Evolutionary conservation across 1,139 yeast species (phyloP).

Genomic region (Sugiyamaella pinicola): DNA sequence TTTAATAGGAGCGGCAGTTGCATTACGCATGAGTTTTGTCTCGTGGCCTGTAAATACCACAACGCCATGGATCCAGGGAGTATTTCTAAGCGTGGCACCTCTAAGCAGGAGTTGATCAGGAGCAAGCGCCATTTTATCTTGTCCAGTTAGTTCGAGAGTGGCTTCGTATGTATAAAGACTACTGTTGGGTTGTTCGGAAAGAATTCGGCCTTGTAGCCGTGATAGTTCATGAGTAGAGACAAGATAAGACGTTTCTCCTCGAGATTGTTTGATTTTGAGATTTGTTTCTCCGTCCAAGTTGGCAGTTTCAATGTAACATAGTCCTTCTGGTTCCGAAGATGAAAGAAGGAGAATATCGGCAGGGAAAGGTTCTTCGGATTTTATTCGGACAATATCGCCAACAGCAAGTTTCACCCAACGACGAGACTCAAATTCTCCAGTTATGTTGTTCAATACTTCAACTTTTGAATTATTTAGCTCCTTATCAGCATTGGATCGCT

Average conservation of each 20-base stretch:
- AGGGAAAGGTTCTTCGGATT: slow-evolving; percentile 89
- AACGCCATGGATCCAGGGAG: slow-evolving; percentile 93
- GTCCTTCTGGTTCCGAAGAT: slow-evolving; percentile 97
- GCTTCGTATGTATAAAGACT: slow-evolving; percentile 96
- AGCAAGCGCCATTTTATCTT: slow-evolving; percentile 61
- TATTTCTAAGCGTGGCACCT: slow-evolving; percentile 94
- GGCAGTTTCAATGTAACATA: slow-evolving; percentile 96
- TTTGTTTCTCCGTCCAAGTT: slow-evolving; percentile 98
- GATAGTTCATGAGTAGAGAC: slow-evolving; percentile 69
- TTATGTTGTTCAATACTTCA: slow-evolving; percentile 62
- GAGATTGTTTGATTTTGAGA: slow-evolving; percentile 88
- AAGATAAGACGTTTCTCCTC: slow-evolving; percentile 71
- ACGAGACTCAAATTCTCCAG: slow-evolving; percentile 61
- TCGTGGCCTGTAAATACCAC: slow-evolving; percentile 98
- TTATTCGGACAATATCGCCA: slow-evolving; percentile 86
- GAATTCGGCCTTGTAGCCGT: slow-evolving; percentile 55
- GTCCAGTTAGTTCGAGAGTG: slow-evolving; percentile 61
- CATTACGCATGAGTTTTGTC: slow-evolving; percentile 96
- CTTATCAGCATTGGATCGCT: slow-evolving; percentile 84
- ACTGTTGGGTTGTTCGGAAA: slow-evolving; percentile 92
- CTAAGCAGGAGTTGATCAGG: slow-evolving; percentile 91
- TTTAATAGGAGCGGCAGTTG: slow-evolving; percentile 97
- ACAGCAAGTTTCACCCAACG: slow-evolving; percentile 89
- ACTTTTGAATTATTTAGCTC: slow-evolving; percentile 83
- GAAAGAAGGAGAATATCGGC: slow-evolving; percentile 85